Base-by-base conservation (phyloP, 257 asterid genomes). In the Leonotis leonurus region DNA sequence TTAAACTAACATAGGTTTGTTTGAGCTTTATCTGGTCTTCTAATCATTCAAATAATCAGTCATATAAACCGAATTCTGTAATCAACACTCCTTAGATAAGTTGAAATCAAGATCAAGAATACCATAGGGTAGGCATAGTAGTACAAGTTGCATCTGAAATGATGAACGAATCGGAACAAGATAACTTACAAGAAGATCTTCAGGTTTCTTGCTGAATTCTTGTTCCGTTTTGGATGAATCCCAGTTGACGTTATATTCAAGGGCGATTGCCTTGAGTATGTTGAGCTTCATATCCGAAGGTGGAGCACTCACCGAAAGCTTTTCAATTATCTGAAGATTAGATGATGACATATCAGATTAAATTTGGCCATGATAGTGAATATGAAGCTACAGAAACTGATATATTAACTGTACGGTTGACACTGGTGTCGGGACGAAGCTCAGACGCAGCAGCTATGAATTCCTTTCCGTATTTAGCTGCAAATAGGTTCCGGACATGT, bases 401-500 rank as follows among this genome's bases (percentile, higher is more conserved):
- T 32, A 1, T 60, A 72, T 41, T 92, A 86, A 92, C 99, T 80
- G 95, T 86, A 50, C 96, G 97, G 61, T 89, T 89, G 82, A 92
- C 95, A 57, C 90, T 86, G 49, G 99, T 77, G 63, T 89, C 97
- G 12, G 97, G 99, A 16, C 89, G 95, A 77, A 89, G 96, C 79
- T 92, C 95, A 4, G 96, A 83, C 18, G 97, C 95, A 64, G 99
- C 97, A 55, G 94, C 79, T 53, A 79, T 70, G 76, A 92, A 92
- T 57, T 92, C 99, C 81, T 92, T 92, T 51, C 97, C 97, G 33
- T 92, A 92, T 70, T 92, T 89, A 37, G 91, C 81, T 3, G 88
- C 84, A 77, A 89, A 83, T 62, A 89, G 72, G 62, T 89, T 89
- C 78, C 83, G 70, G 65, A 83, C 94, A 2, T 83, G 93, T 71